Evolutionary conservation across 257 asterid species (phyloP).

Genomic region (Solanum virginianum): DNA sequence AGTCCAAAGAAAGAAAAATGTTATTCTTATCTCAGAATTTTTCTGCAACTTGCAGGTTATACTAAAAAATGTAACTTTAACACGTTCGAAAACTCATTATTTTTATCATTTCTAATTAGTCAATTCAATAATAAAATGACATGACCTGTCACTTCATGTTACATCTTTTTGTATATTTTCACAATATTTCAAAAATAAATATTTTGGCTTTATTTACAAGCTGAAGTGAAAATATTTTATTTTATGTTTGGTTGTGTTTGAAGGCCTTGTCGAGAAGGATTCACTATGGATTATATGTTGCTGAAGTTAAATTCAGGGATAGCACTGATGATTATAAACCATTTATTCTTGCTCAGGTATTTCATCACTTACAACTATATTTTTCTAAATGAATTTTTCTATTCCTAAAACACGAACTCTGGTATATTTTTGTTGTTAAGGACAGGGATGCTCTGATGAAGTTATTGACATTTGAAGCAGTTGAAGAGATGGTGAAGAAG

Average conservation of each 20-base stretch:
- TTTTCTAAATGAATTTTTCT: too few species aligned
- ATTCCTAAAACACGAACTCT: too few species aligned
- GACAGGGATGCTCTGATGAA: constrained; percentile 65
- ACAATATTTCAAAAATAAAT: not conserved
- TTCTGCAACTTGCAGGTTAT: not conserved
- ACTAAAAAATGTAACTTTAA: not conserved
- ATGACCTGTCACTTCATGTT: not conserved
- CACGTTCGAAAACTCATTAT: not conserved
- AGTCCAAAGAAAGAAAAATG: too few species aligned
- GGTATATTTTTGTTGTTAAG: constrained; percentile 9
- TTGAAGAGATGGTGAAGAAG: constrained; percentile 60
- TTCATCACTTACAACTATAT: too few species aligned
- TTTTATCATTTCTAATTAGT: not conserved
- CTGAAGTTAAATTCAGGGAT: constrained; percentile 73
- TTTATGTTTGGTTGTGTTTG: not conserved
- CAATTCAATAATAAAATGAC: not conserved
- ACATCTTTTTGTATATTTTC: not conserved
- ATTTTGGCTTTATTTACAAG: not conserved
- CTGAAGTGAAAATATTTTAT: not conserved
- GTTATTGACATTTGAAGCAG: constrained; percentile 53
- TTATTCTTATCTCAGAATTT: not conserved
- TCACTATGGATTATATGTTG: constrained; percentile 83
- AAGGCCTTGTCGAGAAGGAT: constrained; percentile 83
- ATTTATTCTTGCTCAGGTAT: constrained; percentile 65
- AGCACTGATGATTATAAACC: constrained; percentile 46